phyloP scores from a whole-genome alignment of 2,329 filamentous ascomycete species.

The Fulvia fulva region DNA sequence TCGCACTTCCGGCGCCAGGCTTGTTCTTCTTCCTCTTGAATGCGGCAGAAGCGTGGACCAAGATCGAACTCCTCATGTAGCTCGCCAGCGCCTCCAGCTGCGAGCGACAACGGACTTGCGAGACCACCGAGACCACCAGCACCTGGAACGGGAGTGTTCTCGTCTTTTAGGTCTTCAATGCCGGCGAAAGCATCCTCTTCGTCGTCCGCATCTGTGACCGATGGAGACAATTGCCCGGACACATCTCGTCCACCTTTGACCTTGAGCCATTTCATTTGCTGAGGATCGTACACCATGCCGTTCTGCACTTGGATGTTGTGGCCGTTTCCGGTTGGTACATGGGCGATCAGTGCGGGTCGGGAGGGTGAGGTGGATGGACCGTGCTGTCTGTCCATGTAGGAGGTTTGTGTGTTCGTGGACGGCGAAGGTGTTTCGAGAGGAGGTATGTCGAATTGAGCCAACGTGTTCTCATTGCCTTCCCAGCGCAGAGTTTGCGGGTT shows the following conservation, averaged over 20 bases:
- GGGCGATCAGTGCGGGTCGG: constrained; percentile 80
- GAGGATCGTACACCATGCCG: constrained; percentile 98
- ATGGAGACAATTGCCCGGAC: constrained; percentile 37
- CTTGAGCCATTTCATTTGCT: constrained; percentile 97
- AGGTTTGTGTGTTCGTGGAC: constrained; percentile 27
- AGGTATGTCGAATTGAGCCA: constrained; percentile 68
- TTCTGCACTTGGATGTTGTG: constrained; percentile 90
- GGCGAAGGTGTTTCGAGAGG: constrained; percentile 35
- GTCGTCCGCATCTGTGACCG: constrained; percentile 71
- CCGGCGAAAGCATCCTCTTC: constrained; percentile 93
- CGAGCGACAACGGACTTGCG: constrained; percentile 28
- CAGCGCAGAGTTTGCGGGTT: constrained; percentile 82
- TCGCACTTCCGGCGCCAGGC: constrained; percentile 85
- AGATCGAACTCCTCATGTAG: constrained; percentile 97
- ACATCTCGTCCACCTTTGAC: constrained; percentile 36
- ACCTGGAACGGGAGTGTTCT: constrained; percentile 26
- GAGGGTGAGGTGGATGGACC: constrained; percentile 39
- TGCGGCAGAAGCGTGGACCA: constrained; percentile 84
- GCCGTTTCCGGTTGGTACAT: constrained; percentile 63
- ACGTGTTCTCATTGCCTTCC: constrained; percentile 92
- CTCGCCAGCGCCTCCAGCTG: constrained; percentile 60
- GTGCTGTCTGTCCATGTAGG: constrained; percentile 35
- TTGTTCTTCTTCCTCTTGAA: constrained; percentile 87
- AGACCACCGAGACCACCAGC: constrained; percentile 23
- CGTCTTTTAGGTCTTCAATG: constrained; percentile 85